Evolutionary conservation across 352 stramenopile species (phyloP).

Genomic region (Plasmopara viticola): DNA sequence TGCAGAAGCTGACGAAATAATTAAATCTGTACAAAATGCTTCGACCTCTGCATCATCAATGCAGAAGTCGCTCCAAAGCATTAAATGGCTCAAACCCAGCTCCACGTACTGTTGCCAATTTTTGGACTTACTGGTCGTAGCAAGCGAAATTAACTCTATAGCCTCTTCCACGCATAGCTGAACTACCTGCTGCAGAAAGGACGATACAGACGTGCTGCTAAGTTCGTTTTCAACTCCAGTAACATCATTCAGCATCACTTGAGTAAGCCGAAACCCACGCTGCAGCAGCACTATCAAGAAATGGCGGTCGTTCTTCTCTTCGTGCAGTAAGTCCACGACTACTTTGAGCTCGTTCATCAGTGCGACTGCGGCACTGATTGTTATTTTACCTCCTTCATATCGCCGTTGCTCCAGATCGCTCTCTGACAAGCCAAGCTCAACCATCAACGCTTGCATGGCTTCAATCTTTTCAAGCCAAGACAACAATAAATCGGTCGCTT

Average conservation of each 20-base stretch:
- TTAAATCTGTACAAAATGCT: constrained; percentile 32
- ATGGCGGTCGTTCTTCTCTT: constrained; percentile 45
- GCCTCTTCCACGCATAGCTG: constrained; percentile 34
- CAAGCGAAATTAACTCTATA: constrained; percentile 1
- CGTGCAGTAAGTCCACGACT: constrained; percentile 56
- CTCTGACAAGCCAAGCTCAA: constrained; percentile 60
- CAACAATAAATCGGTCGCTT: constrained; percentile 44
- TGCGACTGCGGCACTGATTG: constrained; percentile 29
- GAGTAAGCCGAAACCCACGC: constrained; percentile 45
- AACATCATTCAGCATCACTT: constrained; percentile 18
- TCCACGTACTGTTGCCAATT: constrained; percentile 34
- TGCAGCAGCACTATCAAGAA: constrained; percentile 58
- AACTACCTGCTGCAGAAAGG: constrained; percentile 33
- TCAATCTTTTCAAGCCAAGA: constrained; percentile 47
- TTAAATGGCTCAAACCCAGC: constrained; percentile 40
- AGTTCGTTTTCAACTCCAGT: neutral
- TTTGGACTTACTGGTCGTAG: neutral
- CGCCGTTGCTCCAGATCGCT: constrained; percentile 44
- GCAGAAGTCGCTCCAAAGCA: constrained; percentile 30
- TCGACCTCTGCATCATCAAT: constrained; percentile 23
- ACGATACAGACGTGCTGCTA: constrained; percentile 5
- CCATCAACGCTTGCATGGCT: constrained; percentile 42
- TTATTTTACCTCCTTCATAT: constrained; percentile 19
- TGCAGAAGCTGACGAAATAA: constrained; percentile 15
- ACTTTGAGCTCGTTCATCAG: constrained; percentile 59